phyloP scores from a whole-genome alignment of 441 rosid genomes.

The Metrosideros polymorpha region DNA sequence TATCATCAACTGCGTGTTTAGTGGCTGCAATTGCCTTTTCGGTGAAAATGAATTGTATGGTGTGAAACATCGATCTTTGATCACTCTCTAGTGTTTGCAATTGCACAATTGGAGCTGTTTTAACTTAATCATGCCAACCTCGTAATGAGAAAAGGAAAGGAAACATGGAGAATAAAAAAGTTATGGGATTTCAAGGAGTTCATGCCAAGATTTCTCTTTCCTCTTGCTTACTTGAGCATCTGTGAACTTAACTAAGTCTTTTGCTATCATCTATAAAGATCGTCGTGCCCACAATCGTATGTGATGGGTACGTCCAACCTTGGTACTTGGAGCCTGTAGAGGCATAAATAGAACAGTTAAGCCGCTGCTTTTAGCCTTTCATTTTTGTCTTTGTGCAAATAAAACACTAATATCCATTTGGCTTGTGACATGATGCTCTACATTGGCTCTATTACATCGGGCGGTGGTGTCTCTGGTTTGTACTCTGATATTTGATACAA shows the following conservation, averaged over 20 bases:
- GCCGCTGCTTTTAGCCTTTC: not conserved
- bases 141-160: not conserved
- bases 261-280: not conserved
- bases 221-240: not conserved
- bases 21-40: not conserved
- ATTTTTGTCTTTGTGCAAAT: not conserved
- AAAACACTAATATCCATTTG: not conserved
- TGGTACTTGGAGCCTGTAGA: not conserved
- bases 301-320: not conserved
- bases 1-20: not conserved
- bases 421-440: not conserved
- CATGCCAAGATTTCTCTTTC: not conserved
- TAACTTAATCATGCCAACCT: not conserved
- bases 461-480: not conserved
- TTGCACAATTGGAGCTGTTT: not conserved
- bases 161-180: not conserved
- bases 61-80: not conserved
- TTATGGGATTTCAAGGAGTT: not conserved
- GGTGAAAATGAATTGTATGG: not conserved
- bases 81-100: not conserved
- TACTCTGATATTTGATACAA: not conserved
- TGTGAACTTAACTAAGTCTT: not conserved
- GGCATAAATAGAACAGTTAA: not conserved
- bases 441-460: not conserved
- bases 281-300: not conserved